Conservation (phyloP, 75 land plant genomes). For the Cunninghamia lanceolata region DNA sequence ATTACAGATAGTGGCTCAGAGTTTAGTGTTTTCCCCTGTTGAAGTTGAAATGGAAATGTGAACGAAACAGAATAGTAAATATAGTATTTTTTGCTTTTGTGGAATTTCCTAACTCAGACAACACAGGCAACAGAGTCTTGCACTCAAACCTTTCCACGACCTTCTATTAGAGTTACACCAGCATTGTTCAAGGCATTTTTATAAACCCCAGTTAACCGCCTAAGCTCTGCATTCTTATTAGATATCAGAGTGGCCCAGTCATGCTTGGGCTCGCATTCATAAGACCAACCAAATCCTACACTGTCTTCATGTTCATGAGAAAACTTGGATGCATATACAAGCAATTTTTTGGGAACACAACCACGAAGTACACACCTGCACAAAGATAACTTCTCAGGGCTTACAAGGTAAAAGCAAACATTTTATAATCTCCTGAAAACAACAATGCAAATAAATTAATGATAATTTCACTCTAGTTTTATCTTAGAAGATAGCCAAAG, state of each 20-base stretch:
- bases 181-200: slow-evolving; percentile 85
- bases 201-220: slow-evolving; percentile 88
- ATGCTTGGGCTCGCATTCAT: slow-evolving; percentile 87
- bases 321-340: slow-evolving; percentile 88
- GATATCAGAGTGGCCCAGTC: slow-evolving; percentile 98
- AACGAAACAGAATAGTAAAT: background rate
- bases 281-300: slow-evolving; percentile 95
- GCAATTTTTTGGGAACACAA: slow-evolving; percentile 96
- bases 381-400: background rate
- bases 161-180: slow-evolving; percentile 89
- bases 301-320: slow-evolving; percentile 97
- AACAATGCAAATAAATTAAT: background rate
- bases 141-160: slow-evolving; percentile 94
- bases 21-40: background rate
- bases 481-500: background rate
- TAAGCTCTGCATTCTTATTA: slow-evolving; percentile 94
- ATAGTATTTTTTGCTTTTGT: background rate
- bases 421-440: background rate
- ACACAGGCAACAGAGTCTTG: background rate
- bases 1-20: background rate
- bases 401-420: background rate
- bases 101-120: background rate
- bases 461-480: background rate
- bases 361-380: slow-evolving; percentile 96
- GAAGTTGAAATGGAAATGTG: background rate